These are phyloP conservation scores for Punica granatum DNA, from an alignment of 345 rosid genomes.

Conservation along the genomic window DNA sequence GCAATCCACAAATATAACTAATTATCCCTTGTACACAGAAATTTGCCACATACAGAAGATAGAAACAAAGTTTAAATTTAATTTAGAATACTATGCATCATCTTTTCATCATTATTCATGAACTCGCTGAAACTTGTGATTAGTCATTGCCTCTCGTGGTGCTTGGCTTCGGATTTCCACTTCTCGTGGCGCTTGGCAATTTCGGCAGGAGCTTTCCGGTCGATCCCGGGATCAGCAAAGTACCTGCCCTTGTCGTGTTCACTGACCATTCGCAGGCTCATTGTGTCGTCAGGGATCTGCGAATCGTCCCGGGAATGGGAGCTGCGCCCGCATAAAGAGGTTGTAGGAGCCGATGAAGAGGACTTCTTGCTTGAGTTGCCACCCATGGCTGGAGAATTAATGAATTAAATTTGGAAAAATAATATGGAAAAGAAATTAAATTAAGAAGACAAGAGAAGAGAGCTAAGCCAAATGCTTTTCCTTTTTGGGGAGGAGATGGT, in stretches of 20 bases:
- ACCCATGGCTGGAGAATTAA: neutral
- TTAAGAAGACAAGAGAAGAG: neutral
- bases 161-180: neutral
- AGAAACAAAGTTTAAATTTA: neutral
- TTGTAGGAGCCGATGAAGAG: constrained; percentile 1
- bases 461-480: neutral
- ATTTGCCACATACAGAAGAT: neutral
- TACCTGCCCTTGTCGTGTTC: constrained; percentile 35
- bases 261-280: constrained; percentile 26
- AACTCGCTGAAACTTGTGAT: neutral
- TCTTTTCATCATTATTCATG: neutral
- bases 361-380: constrained; percentile 5
- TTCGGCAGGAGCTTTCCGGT: constrained; percentile 38
- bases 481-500: neutral
- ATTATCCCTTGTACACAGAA: neutral
- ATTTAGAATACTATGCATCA: too few relatives aligned
- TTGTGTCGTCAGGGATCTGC: constrained; percentile 14
- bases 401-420: neutral
- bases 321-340: neutral
- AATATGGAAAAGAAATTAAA: neutral
- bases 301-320: constrained; percentile 13
- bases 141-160: neutral
- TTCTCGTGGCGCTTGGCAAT: constrained; percentile 40
- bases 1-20: neutral
- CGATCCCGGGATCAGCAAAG: constrained; percentile 45